A percentile compares a stretch with the other conserved stretches of the same genome.
Evolutionary conservation across 2,329 filamentous ascomycete genomes (phyloP).

Genomic region (Stachybotrys echinatus): DNA sequence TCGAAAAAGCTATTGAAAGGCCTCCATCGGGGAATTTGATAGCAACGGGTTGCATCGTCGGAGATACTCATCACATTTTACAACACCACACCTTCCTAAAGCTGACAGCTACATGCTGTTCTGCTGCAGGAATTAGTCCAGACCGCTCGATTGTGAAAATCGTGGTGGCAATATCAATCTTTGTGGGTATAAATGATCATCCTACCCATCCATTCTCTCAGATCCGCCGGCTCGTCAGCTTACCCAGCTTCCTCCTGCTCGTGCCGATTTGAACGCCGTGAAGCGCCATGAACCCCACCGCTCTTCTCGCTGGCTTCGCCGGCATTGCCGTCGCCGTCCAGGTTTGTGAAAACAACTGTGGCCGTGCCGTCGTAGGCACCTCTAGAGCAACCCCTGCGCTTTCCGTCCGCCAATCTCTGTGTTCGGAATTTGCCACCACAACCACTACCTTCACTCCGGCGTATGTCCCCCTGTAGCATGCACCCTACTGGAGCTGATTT

Average conservation of each 20-base stretch:
- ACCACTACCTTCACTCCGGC: background rate
- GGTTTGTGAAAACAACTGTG: background rate
- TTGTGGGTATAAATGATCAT: too few relatives aligned
- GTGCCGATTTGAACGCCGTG: background rate
- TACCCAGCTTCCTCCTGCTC: background rate
- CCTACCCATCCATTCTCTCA: too few relatives aligned
- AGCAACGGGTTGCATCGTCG: too few relatives aligned
- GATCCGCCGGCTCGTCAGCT: too few relatives aligned
- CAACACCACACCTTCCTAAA: too few relatives aligned
- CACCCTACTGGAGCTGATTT: background rate
- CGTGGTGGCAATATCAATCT: too few relatives aligned
- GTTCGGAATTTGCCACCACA: background rate
- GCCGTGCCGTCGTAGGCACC: background rate
- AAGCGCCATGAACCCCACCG: background rate
- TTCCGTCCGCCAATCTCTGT: background rate
- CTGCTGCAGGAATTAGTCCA: too few relatives aligned
- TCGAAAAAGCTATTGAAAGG: background rate
- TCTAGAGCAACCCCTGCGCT: background rate
- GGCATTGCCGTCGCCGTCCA: background rate
- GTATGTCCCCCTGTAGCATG: background rate
- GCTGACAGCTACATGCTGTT: too few relatives aligned
- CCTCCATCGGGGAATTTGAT: too few relatives aligned
- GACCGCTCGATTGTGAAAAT: too few relatives aligned
- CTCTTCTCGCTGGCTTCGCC: background rate
- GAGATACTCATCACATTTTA: too few relatives aligned